phyloP scores from a whole-genome alignment of 1,284 basidiomycete genomes.

The Flammula alnicola region DNA sequence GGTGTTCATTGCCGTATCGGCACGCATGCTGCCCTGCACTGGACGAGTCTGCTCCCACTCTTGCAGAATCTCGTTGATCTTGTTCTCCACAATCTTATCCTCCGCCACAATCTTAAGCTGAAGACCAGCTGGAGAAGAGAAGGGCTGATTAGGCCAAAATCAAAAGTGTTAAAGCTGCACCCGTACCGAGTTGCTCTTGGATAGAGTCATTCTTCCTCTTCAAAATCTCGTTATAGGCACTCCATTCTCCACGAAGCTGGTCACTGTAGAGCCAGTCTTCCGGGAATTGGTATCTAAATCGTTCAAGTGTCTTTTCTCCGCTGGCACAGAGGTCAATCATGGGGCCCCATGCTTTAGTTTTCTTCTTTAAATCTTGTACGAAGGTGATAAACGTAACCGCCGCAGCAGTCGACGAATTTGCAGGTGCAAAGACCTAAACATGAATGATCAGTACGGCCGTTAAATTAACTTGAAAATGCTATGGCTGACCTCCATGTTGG shows the following conservation, averaged over 20 bases:
- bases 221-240: constrained; percentile 96
- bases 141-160: background rate
- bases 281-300: constrained; percentile 96
- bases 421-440: constrained; percentile 58
- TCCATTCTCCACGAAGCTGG: constrained; percentile 97
- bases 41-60: constrained; percentile 98
- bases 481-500: constrained; percentile 43
- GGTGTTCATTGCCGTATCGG: constrained; percentile 93
- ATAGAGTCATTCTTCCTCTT: constrained; percentile 98
- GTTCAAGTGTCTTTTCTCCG: constrained; percentile 96
- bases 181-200: constrained; percentile 90
- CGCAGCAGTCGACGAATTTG: constrained; percentile 89
- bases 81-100: constrained; percentile 96
- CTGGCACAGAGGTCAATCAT: constrained; percentile 94
- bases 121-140: constrained; percentile 70
- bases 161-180: constrained; percentile 12
- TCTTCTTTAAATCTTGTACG: constrained; percentile 97
- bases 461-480: background rate
- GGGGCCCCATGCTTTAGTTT: constrained; percentile 96
- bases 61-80: constrained; percentile 85
- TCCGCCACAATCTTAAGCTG: constrained; percentile 99
- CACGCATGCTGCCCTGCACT: constrained; percentile 94
- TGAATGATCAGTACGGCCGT: constrained; percentile 13
- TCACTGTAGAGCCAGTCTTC: constrained; percentile 99
- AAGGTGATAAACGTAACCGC: constrained; percentile 99